Conservation (phyloP, 2,329 filamentous ascomycete genomes). For the Coniochaeta hoffmannii region DNA sequence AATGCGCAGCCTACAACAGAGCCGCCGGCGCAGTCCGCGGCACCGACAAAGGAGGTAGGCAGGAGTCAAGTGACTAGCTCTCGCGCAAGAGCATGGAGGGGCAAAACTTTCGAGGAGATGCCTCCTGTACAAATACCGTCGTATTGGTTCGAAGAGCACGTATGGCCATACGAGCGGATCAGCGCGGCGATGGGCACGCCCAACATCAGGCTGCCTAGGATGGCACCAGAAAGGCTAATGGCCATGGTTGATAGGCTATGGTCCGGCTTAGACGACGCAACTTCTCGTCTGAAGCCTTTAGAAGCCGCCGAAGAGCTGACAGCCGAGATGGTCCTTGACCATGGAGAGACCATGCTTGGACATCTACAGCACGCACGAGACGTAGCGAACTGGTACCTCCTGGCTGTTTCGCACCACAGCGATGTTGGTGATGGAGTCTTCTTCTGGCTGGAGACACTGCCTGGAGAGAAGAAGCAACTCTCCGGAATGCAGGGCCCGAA, state of each 20-base stretch:
- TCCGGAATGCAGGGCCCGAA: neutral
- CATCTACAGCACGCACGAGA: neutral
- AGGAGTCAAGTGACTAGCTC: neutral
- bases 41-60: neutral
- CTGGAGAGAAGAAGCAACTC: neutral
- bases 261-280: neutral
- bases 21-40: neutral
- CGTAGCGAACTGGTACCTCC: neutral
- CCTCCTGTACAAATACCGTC: neutral
- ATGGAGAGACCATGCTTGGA: neutral
- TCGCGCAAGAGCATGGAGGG: neutral
- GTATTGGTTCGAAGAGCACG: neutral
- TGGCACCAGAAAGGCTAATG: neutral
- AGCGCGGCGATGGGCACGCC: neutral
- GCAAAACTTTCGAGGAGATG: neutral
- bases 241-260: neutral
- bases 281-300: neutral
- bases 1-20: neutral
- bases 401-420: neutral
- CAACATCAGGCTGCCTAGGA: neutral
- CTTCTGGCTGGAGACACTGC: neutral
- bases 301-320: neutral
- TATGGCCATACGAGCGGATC: neutral
- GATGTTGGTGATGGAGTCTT: neutral
- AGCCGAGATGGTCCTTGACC: neutral